These are phyloP conservation scores for Tolypocladium pustulatum DNA, from an alignment of 2,329 filamentous ascomycete genomes.

Conservation along the genomic window DNA sequence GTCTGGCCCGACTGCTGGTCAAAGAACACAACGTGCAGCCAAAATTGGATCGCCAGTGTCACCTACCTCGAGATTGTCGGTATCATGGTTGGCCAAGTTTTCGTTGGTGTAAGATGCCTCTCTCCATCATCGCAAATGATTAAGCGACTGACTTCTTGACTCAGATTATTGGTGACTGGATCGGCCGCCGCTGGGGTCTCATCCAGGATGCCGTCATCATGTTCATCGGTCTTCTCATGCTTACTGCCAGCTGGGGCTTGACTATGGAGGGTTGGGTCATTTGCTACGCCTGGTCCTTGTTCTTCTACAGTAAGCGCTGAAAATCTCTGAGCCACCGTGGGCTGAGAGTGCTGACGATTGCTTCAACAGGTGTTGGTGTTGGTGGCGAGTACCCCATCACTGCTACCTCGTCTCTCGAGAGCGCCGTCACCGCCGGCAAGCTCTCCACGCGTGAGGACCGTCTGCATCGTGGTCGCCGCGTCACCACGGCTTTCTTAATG, in stretches of 20 bases:
- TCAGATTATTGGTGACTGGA: constrained; percentile 53
- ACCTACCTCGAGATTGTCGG: constrained; percentile 89
- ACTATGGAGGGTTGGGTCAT: constrained; percentile 91
- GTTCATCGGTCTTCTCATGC: constrained; percentile 85
- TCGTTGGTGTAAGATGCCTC: constrained; percentile 61
- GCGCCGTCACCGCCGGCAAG: constrained; percentile 74
- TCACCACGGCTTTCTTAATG: constrained; percentile 94
- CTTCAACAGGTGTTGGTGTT: constrained; percentile 39
- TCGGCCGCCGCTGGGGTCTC: constrained; percentile 87
- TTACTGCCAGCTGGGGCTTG: constrained; percentile 82
- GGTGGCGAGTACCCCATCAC: constrained; percentile 96
- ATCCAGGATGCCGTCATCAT: constrained; percentile 93
- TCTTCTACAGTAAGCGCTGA: constrained; percentile 46
- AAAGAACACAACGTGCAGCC: constrained; percentile 52
- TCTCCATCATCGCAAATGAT: not conserved
- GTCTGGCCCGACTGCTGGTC: constrained; percentile 76
- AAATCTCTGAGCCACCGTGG: not conserved
- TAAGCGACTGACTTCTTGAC: constrained; percentile 7
- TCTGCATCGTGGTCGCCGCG: constrained; percentile 89
- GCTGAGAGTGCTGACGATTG: not conserved
- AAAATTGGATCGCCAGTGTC: constrained; percentile 73
- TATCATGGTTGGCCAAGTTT: constrained; percentile 88
- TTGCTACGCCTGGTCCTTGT: constrained; percentile 89
- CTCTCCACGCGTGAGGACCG: constrained; percentile 87
- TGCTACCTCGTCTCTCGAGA: constrained; percentile 89